Conservation (phyloP, 2,329 filamentous ascomycete genomes). For the Aspergillus sp. region DNA sequence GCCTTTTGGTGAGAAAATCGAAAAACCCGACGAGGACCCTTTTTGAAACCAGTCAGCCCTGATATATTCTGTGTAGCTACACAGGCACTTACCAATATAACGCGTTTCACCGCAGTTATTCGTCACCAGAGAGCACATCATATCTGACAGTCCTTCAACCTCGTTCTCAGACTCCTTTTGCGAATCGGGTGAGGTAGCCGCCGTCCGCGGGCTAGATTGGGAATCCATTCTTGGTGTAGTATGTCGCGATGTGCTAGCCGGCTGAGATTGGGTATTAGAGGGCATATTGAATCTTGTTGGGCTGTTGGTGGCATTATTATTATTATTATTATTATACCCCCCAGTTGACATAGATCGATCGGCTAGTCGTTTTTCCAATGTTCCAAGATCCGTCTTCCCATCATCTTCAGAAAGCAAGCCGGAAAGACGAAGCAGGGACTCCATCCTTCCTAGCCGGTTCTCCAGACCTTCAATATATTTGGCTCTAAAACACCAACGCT, state of each 20-base stretch:
- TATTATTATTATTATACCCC: not conserved
- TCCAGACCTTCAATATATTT: conserved; percentile 98
- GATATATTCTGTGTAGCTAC: not conserved
- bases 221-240: conserved; percentile 49
- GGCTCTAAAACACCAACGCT: conserved; percentile 56
- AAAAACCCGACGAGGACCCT: conserved; percentile 97
- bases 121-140: conserved; percentile 98
- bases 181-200: conserved; percentile 54
- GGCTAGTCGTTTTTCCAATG: conserved; percentile 73
- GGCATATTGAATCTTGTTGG: conserved; percentile 29
- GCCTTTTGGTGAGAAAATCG: conserved; percentile 96
- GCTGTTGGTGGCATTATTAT: conserved; percentile 35
- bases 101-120: conserved; percentile 92
- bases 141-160: conserved; percentile 86
- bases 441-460: conserved; percentile 93
- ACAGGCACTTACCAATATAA: conserved; percentile 74
- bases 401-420: conserved; percentile 85
- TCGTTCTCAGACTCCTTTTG: conserved; percentile 62
- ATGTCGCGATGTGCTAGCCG: conserved; percentile 38
- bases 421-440: conserved; percentile 82
- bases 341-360: conserved; percentile 46
- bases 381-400: conserved; percentile 80
- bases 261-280: conserved; percentile 29
- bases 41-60: conserved; percentile 21
- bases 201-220: conserved; percentile 52